Conservation (phyloP, 108 stramenopile genomes). For the Fistulifera solaris region DNA sequence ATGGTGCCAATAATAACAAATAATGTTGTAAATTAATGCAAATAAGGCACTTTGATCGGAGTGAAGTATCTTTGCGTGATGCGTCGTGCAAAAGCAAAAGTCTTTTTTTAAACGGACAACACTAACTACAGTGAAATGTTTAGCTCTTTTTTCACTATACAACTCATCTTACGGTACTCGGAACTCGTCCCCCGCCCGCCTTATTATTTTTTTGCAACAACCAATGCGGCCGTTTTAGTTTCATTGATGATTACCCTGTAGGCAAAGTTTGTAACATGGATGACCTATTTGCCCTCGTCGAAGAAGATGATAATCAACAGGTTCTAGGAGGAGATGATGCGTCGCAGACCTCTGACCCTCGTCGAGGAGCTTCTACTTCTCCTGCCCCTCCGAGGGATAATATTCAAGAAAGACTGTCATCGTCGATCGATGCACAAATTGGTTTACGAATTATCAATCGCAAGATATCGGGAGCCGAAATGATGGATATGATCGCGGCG, state of each 20-base stretch:
- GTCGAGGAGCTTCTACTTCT: background rate
- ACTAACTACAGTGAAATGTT: too few relatives aligned
- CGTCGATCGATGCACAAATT: conserved; percentile 25
- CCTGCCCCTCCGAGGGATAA: background rate
- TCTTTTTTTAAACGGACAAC: too few relatives aligned
- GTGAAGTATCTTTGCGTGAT: too few relatives aligned
- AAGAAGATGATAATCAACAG: background rate
- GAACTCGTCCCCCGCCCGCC: too few relatives aligned
- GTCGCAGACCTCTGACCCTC: background rate
- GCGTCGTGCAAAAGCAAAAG: too few relatives aligned
- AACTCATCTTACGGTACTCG: too few relatives aligned
- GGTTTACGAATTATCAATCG: conserved; percentile 45
- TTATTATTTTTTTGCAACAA: too few relatives aligned
- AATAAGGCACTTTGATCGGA: too few relatives aligned
- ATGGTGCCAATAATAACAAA: background rate
- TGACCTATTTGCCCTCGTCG: background rate
- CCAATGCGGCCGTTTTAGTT: too few relatives aligned
- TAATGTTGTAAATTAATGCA: too few relatives aligned
- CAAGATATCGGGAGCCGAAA: conserved; percentile 23
- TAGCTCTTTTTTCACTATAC: too few relatives aligned
- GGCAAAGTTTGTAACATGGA: conserved; percentile 3
- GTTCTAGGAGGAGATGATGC: background rate
- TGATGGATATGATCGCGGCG: conserved; percentile 31
- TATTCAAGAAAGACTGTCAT: conserved; percentile 1
- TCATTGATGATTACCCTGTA: too few relatives aligned